Evolutionary conservation across 1,139 yeast species (phyloP).

Genomic region (Candida neerlandica): DNA sequence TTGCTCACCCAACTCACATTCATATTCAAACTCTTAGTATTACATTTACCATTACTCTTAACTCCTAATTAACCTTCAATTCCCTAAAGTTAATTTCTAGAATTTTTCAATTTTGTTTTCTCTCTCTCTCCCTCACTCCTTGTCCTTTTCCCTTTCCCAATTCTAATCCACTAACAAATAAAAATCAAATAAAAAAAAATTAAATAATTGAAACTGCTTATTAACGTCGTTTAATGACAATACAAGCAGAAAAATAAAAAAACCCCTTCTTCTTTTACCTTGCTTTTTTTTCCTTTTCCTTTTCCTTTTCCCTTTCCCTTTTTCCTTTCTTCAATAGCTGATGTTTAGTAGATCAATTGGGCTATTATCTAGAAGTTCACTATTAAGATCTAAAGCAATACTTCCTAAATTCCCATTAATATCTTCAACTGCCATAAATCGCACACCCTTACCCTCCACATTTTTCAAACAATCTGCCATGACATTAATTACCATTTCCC

Average conservation of each 20-base stretch:
- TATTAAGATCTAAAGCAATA: slow-evolving; percentile 3
- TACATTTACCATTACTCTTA: too few species aligned
- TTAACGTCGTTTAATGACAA: too few species aligned
- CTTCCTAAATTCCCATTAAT: not conserved
- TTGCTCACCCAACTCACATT: too few species aligned
- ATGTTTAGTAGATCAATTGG: slow-evolving; percentile 13
- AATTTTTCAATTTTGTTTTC: too few species aligned
- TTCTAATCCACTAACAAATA: not conserved
- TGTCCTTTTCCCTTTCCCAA: too few species aligned
- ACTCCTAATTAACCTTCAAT: too few species aligned
- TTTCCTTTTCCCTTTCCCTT: not conserved
- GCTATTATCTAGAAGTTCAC: slow-evolving; percentile 8
- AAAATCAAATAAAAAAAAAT: not conserved
- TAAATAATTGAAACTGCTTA: too few species aligned
- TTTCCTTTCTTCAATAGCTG: slow-evolving; percentile 6
- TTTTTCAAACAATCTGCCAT: slow-evolving; percentile 14
- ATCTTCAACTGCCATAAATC: not conserved
- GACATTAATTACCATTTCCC: slow-evolving; percentile 58
- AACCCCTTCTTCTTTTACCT: not conserved
- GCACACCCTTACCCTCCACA: slow-evolving; percentile 4
- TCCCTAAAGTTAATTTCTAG: too few species aligned
- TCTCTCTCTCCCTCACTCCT: too few species aligned
- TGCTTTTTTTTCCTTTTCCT: slow-evolving; percentile 2
- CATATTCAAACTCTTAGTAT: too few species aligned
- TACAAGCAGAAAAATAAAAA: too few species aligned